Percentiles rank a stretch among this genome's conserved stretches.
phyloP scores from a whole-genome alignment of 1,139 yeast species.

The Neolecta irregularis region DNA sequence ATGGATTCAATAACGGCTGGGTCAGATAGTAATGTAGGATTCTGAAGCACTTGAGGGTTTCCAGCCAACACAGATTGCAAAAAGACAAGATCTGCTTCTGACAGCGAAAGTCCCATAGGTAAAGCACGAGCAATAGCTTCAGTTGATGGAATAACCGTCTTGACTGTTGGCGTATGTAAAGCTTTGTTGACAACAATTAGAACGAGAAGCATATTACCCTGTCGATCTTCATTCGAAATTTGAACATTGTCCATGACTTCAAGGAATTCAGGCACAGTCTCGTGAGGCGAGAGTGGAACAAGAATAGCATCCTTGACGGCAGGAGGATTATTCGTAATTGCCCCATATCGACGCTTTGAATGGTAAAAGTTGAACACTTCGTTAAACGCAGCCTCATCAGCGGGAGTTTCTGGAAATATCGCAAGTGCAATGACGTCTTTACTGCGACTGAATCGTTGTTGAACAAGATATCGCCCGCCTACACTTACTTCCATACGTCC shows the following conservation, averaged over 20 bases:
- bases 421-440: constrained; percentile 40
- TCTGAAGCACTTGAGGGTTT: constrained; percentile 18
- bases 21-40: constrained; percentile 19
- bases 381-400: constrained; percentile 26
- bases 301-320: constrained; percentile 55
- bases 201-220: constrained; percentile 30
- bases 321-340: constrained; percentile 33
- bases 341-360: constrained; percentile 43
- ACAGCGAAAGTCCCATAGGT: constrained; percentile 24
- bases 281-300: constrained; percentile 29
- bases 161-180: neutral
- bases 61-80: constrained; percentile 18
- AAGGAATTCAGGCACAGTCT: constrained; percentile 22
- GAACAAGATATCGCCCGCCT: constrained; percentile 42
- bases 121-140: constrained; percentile 4
- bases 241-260: constrained; percentile 14
- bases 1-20: too few relatives aligned
- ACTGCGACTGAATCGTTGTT: constrained; percentile 30
- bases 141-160: constrained; percentile 1
- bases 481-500: constrained; percentile 43
- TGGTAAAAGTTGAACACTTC: constrained; percentile 41
- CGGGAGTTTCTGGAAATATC: constrained; percentile 21
- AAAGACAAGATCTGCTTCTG: constrained; percentile 18
- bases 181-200: constrained; percentile 33
- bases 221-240: constrained; percentile 10